Conservation (phyloP, 192 early-diverging fungal genomes). For the Chytriomyces hyalinus region DNA sequence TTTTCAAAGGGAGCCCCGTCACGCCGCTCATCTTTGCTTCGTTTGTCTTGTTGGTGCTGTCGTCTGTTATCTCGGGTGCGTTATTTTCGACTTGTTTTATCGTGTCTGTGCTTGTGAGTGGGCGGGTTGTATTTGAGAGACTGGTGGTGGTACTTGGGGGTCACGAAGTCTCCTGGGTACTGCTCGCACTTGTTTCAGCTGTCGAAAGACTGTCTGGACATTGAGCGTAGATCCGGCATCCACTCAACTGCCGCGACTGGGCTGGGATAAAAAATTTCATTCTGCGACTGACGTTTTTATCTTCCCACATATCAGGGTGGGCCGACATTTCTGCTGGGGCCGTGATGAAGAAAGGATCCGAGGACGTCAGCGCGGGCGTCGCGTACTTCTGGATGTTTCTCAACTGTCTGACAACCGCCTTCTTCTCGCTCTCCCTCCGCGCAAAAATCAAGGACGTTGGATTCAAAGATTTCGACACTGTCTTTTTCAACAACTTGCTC, state of each 20-base stretch:
- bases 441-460: slow-evolving; percentile 83
- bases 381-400: slow-evolving; percentile 80
- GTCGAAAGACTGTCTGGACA: no score
- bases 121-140: no score
- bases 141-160: no score
- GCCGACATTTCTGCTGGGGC: slow-evolving; percentile 46
- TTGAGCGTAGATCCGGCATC: no score
- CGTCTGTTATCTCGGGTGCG: slow-evolving; percentile 82
- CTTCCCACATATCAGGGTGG: slow-evolving; percentile 33
- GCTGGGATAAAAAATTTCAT: neutral
- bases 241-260: neutral
- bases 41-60: slow-evolving; percentile 80
- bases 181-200: no score
- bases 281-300: neutral
- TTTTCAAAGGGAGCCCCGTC: slow-evolving; percentile 78
- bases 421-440: slow-evolving; percentile 90
- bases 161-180: no score
- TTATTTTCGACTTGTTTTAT: neutral
- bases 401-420: slow-evolving; percentile 90
- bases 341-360: slow-evolving; percentile 35
- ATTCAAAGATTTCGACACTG: slow-evolving; percentile 98
- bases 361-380: slow-evolving; percentile 22
- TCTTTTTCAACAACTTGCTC: slow-evolving; percentile 97
- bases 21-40: slow-evolving; percentile 80
- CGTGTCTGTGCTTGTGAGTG: neutral